Conservation (phyloP, 352 stramenopile genomes). For the Pythium coloratum region DNA sequence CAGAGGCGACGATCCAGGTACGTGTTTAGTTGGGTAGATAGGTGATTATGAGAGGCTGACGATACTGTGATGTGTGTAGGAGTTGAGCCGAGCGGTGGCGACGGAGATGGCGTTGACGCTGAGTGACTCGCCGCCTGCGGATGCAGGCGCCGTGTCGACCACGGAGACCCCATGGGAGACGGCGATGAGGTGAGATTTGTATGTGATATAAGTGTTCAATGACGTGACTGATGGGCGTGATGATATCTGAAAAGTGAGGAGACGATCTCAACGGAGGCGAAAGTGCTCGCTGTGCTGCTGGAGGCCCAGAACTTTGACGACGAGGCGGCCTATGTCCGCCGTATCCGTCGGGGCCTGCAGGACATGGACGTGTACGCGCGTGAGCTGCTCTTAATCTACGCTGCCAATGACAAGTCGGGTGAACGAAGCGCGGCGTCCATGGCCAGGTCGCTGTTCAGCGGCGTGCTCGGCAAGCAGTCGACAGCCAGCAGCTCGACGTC, state of each 20-base stretch:
- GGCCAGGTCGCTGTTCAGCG: background rate
- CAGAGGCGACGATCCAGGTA: conserved; percentile 1
- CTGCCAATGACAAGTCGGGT: background rate
- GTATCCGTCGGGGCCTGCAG: background rate
- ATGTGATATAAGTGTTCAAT: background rate
- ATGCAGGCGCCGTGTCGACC: background rate
- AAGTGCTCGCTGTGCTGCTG: background rate
- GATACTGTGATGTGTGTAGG: conserved; percentile 1
- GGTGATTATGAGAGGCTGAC: background rate
- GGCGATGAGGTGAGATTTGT: background rate
- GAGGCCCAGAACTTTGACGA: background rate
- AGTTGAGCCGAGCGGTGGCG: conserved; percentile 22
- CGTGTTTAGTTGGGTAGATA: too few species aligned
- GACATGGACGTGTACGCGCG: conserved; percentile 30
- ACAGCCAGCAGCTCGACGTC: background rate
- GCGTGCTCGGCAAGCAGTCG: background rate
- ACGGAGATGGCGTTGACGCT: conserved; percentile 29
- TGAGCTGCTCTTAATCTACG: conserved; percentile 7
- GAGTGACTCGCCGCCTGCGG: conserved; percentile 30
- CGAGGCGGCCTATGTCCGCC: background rate
- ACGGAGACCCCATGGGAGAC: background rate
- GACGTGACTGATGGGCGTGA: background rate
- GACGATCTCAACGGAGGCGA: background rate
- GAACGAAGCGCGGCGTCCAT: background rate
- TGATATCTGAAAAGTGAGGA: background rate